Evolutionary conservation across 345 rosid genomes (phyloP).

Genomic region (Eucalyptus marginata): DNA sequence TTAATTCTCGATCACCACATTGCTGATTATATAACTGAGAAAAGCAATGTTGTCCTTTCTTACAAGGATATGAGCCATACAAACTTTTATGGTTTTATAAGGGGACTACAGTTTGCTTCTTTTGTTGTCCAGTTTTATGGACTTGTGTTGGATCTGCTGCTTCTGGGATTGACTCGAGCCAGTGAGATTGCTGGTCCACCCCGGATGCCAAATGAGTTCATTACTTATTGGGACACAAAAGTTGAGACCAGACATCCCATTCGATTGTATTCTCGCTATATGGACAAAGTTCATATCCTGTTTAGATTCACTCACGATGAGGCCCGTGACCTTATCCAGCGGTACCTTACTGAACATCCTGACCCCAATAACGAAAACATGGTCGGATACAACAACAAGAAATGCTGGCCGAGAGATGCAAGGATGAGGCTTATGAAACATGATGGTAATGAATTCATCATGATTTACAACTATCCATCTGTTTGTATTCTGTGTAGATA

Average conservation of each 20-base stretch:
- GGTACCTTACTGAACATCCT: constrained; percentile 98
- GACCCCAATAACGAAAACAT: constrained; percentile 99
- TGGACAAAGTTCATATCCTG: constrained; percentile 92
- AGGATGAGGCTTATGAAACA: constrained; percentile 99
- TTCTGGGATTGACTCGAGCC: constrained; percentile 96
- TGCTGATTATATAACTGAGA: constrained; percentile 93
- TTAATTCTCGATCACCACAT: constrained; percentile 93
- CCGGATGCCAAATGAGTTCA: constrained; percentile 93
- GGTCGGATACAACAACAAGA: constrained; percentile 99
- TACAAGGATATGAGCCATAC: constrained; percentile 99
- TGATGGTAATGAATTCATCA: constrained; percentile 44
- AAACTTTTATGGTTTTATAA: constrained; percentile 89
- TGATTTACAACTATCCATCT: not conserved
- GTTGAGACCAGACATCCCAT: constrained; percentile 98
- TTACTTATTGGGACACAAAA: constrained; percentile 95
- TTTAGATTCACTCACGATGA: constrained; percentile 95
- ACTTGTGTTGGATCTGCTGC: constrained; percentile 82
- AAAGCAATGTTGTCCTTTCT: constrained; percentile 88
- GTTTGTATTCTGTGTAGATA: not conserved
- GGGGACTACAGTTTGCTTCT: constrained; percentile 99
- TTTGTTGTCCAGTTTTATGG: constrained; percentile 98
- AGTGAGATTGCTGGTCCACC: constrained; percentile 99
- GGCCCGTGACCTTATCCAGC: constrained; percentile 97
- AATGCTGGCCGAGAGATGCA: constrained; percentile 99
- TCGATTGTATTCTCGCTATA: constrained; percentile 85